A percentile compares a stretch with the other conserved stretches of the same genome.
Evolutionary conservation across 1,284 basidiomycete species (phyloP).

Genomic region (Schizophyllum amplum): DNA sequence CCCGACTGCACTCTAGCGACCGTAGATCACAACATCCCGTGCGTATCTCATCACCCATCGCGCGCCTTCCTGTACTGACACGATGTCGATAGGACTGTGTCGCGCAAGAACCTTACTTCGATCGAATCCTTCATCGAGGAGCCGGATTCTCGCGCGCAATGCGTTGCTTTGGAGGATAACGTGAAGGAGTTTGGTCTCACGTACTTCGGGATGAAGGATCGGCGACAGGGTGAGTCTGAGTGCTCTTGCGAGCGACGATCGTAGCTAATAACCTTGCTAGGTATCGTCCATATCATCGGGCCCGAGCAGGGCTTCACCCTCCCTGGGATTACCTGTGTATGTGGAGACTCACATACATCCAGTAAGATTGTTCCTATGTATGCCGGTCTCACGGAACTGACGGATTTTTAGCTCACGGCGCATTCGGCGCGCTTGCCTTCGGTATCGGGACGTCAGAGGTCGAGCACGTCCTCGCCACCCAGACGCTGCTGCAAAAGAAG

Average conservation of each 20-base stretch:
- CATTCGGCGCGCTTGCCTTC: conserved; percentile 93
- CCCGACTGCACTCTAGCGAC: conserved; percentile 94
- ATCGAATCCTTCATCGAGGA: conserved; percentile 79
- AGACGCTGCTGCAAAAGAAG: conserved; percentile 88
- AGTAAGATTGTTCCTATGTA: conserved; percentile 40
- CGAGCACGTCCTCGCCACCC: conserved; percentile 94
- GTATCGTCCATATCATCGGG: conserved; percentile 94
- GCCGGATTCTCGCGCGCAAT: conserved; percentile 90
- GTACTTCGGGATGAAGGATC: conserved; percentile 91
- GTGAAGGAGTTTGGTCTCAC: conserved; percentile 94
- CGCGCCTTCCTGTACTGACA: conserved; percentile 1
- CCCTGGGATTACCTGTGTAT: conserved; percentile 92
- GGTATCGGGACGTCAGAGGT: conserved; percentile 97
- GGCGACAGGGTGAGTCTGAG: conserved; percentile 64
- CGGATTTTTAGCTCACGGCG: conserved; percentile 70
- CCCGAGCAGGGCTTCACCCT: conserved; percentile 97
- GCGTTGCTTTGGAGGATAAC: conserved; percentile 85
- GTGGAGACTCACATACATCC: conserved; percentile 93
- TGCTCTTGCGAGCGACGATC: conserved; percentile 3
- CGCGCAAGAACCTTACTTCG: conserved; percentile 80
- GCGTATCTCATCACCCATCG: conserved; percentile 27
- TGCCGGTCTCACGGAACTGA: conserved; percentile 1
- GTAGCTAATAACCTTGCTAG: conserved; percentile 29
- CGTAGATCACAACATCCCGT: conserved; percentile 96
- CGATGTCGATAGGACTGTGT: conserved; percentile 54